Evolutionary conservation across 306 rosid species (phyloP), one percentile per base, ranked within the genome.

Genomic region (Pterocarpus macrocarpus): DNA sequence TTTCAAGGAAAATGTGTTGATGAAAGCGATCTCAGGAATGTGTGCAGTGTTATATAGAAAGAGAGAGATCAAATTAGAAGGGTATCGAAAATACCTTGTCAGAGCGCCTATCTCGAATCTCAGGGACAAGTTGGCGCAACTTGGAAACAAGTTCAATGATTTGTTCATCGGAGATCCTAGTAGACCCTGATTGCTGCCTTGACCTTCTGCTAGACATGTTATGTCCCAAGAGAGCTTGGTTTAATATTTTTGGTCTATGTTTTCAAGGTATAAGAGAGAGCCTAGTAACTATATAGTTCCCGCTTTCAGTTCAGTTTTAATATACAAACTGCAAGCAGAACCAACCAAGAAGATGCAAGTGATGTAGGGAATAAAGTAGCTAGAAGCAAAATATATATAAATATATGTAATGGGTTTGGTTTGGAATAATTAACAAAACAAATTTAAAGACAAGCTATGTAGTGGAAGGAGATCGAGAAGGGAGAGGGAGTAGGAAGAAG

Each of bases 71-170:
- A 11, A 32, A 22, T 22, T 22, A 22, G 28, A 7, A 38, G 15
- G 9, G 44, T 17, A n/a, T 4, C 13, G 4, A 15, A 47, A 52
- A 73, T 82, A 95, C 99, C 99, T 91, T 95, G 67, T 89, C 90
- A 53, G 99, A 87, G 81, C 97, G 98, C 78, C 98, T 88, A 64
- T 88, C 79, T 16, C 92, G 92, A 77, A 95, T 93, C 93, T 95
- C 99, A 70, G 99, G 99, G 75, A 95, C 98, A 71, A 93, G 98
- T 81, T 91, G 98, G 59, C 99, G 99, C 85, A 95, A 83, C 91
- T 93, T 93, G 61, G 99, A 88, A 77, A 95, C 90, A 64, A 95
- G 98, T 9, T 95, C 94, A 52, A 95, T 92, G 91, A 95, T 95
- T 91, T 95, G 99, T 85, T 95, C 98, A 87, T 95, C 99, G 2